Base-by-base conservation (phyloP, 768 basidiomycete species). In the Suillus subalutaceus region DNA sequence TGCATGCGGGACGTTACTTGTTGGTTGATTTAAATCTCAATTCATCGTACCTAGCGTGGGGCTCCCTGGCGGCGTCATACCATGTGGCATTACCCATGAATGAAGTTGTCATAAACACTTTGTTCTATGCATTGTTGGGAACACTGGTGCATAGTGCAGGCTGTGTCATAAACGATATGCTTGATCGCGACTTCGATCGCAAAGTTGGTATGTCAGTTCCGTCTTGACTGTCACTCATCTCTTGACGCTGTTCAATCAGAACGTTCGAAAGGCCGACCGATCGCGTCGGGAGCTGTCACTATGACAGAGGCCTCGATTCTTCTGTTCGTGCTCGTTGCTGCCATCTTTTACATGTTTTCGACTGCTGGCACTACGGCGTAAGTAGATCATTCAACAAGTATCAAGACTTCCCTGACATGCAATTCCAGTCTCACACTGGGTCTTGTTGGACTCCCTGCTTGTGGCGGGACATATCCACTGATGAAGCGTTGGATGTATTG, bases 131-230 rank as follows among this genome's bases (percentile, higher is more conserved):
- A 30, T 30, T 60, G 26, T 30, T 60, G 15, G 40, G 70, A 15
- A 70, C 65, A 12, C 43, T 69, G 10, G 40, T 85, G 40, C 81
- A 82, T 43, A 76, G 82, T 63, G 84, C 85, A 2, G 86, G 85
- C 1, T 86, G 85, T 68, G 85, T 85, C 3, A 75, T 86, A 40
- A 86, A 87, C 65, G 86, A 87, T 65, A 86, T 87, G 20, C 81
- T 85, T 62, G 86, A 87, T 70, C 79, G 82, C 15, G 70, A 84
- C 30, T 76, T 85, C 70, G 86, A 87, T 70, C 83, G 81, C 26
- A 82, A 81, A 61, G 85, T 87, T 65, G 85, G 86, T 84, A 52
- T 63, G 83, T 74, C 32, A 38, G 26, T n/a, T 63, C 10, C 26
- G 5, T 35, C 37, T 63, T 48, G 2, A 26, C 7, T 48, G 30